phyloP scores from a whole-genome alignment of 441 rosid genomes.

The Isatis lusitanica region DNA sequence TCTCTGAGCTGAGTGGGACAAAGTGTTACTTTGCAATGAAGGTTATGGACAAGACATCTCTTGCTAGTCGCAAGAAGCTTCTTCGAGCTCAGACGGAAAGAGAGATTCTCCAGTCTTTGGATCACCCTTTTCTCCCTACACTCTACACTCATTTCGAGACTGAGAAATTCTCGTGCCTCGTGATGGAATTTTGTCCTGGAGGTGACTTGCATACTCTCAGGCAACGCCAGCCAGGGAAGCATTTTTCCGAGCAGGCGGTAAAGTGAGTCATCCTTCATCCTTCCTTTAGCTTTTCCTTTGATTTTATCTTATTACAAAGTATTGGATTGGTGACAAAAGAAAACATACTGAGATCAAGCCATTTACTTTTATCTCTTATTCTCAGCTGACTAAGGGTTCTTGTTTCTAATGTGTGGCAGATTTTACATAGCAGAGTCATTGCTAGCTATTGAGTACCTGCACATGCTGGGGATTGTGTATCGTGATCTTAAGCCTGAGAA shows the following conservation, averaged over 20 bases:
- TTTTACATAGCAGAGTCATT: conserved; percentile 88
- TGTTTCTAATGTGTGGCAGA: conserved; percentile 44
- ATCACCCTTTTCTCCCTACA: conserved; percentile 90
- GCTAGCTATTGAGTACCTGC: conserved; percentile 82
- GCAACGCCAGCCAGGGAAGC: conserved; percentile 88
- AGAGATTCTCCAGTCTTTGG: conserved; percentile 85
- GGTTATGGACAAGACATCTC: conserved; percentile 93
- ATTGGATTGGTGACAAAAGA: not conserved
- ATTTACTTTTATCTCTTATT: not conserved
- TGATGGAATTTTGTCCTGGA: conserved; percentile 94
- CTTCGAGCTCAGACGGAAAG: conserved; percentile 94
- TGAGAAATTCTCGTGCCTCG: conserved; percentile 88
- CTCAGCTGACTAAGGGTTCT: not conserved
- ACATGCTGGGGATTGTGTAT: conserved; percentile 89
- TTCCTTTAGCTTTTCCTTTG: not conserved
- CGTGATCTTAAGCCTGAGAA: conserved; percentile 95
- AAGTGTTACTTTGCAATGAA: conserved; percentile 92
- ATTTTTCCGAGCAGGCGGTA: conserved; percentile 90
- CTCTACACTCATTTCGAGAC: conserved; percentile 88
- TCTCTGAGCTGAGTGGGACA: conserved; percentile 87
- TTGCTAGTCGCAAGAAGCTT: conserved; percentile 84
- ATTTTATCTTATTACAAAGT: not conserved
- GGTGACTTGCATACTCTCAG: conserved; percentile 92
- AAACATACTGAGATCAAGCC: not conserved
- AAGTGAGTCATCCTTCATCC: conserved; percentile 53